Conservation (phyloP, 2,329 filamentous ascomycete species). For the Fusarium miscanthi region DNA sequence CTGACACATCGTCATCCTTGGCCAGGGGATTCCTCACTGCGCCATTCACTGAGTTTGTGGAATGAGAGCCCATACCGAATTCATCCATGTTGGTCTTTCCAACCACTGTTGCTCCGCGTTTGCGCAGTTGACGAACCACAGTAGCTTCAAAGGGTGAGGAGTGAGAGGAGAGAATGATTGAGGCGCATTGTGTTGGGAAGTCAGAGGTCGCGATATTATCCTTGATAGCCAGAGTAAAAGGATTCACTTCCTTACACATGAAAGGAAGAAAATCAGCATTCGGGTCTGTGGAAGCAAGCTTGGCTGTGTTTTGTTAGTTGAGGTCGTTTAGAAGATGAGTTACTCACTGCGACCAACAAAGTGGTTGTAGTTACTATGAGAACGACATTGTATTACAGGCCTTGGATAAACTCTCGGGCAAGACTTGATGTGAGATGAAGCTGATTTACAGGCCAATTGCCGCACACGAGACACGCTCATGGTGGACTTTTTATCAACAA, state of each 20-base stretch:
- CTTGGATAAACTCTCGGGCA: neutral
- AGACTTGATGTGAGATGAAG: neutral
- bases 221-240: slow-evolving; percentile 71
- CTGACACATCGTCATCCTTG: slow-evolving; percentile 63
- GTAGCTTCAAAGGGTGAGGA: slow-evolving; percentile 84
- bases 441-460: slow-evolving; percentile 30
- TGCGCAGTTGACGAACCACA: slow-evolving; percentile 75
- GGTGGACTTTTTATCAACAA: slow-evolving; percentile 41
- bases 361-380: slow-evolving; percentile 51
- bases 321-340: slow-evolving; percentile 1
- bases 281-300: slow-evolving; percentile 4
- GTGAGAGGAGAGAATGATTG: slow-evolving; percentile 76
- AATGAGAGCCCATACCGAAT: slow-evolving; percentile 95
- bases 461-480: slow-evolving; percentile 50
- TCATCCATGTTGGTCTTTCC: slow-evolving; percentile 96
- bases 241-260: slow-evolving; percentile 36
- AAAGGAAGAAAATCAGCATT: slow-evolving; percentile 23
- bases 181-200: slow-evolving; percentile 85
- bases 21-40: slow-evolving; percentile 66
- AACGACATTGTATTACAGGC: slow-evolving; percentile 41
- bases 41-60: slow-evolving; percentile 75
- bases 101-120: slow-evolving; percentile 70
- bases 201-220: slow-evolving; percentile 78
- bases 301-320: slow-evolving; percentile 23
- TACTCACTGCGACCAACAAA: slow-evolving; percentile 50